Evolutionary conservation across 352 stramenopile species (phyloP).

Genomic region (Peronosclerospora sorghi): DNA sequence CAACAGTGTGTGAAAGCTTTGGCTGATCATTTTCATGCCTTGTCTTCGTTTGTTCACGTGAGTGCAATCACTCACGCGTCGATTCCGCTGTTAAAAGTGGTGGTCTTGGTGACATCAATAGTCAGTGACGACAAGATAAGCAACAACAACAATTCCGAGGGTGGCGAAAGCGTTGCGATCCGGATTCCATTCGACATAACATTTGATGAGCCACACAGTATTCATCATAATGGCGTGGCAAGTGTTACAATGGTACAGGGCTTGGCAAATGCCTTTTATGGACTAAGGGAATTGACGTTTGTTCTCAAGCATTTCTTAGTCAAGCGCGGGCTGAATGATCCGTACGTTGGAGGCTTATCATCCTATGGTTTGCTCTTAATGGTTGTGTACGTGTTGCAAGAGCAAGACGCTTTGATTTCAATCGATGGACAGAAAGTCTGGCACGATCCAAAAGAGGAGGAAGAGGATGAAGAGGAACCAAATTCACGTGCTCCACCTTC

Average conservation of each 20-base stretch:
- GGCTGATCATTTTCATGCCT: slow-evolving; percentile 16
- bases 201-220: slow-evolving; percentile 53
- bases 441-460: slow-evolving; percentile 5
- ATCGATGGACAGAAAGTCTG: slow-evolving; percentile 9
- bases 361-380: slow-evolving; percentile 83
- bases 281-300: slow-evolving; percentile 70
- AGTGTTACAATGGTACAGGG: slow-evolving; percentile 60
- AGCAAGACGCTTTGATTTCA: slow-evolving; percentile 41
- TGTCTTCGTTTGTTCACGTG: slow-evolving; percentile 36
- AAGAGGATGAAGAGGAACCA: slow-evolving; percentile 16
- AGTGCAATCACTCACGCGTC: slow-evolving; percentile 59
- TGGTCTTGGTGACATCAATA: slow-evolving; percentile 31
- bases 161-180: slow-evolving; percentile 4
- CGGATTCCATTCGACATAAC: slow-evolving; percentile 76
- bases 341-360: slow-evolving; percentile 83
- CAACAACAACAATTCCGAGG: not conserved
- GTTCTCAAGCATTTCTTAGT: slow-evolving; percentile 87
- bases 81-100: slow-evolving; percentile 69
- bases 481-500: slow-evolving; percentile 6
- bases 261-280: slow-evolving; percentile 59
- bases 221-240: slow-evolving; percentile 60
- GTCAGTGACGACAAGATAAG: not conserved
- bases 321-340: slow-evolving; percentile 81
- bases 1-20: slow-evolving; percentile 43
- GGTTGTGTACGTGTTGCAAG: slow-evolving; percentile 54